A percentile compares a stretch with the other conserved stretches of the same genome.
Evolutionary conservation across 2,329 filamentous ascomycete genomes (phyloP).

Genomic region (Chrysoporthe puriensis): DNA sequence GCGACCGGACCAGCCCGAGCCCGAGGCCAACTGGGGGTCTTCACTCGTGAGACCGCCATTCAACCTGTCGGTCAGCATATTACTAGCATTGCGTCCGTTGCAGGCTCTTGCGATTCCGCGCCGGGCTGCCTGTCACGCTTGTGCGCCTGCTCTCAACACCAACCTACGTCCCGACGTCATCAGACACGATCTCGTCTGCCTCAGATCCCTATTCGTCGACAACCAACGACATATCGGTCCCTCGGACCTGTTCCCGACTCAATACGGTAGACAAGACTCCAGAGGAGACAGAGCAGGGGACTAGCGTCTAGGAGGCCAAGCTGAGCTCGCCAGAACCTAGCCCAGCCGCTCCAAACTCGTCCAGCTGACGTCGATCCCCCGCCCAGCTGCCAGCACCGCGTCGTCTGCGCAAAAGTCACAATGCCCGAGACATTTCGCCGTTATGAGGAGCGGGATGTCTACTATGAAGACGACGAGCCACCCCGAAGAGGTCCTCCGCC

Average conservation of each 20-base stretch:
- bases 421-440: slow-evolving; percentile 36
- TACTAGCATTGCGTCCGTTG: slow-evolving; percentile 8
- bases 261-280: not conserved
- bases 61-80: not conserved
- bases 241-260: not conserved
- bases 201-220: not conserved
- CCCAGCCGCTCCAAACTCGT: slow-evolving; percentile 4
- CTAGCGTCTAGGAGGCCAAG: slow-evolving; percentile 9
- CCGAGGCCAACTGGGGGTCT: slow-evolving; percentile 1
- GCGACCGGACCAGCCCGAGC: slow-evolving; percentile 8
- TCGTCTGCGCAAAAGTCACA: slow-evolving; percentile 24
- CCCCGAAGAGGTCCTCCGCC: slow-evolving; percentile 23
- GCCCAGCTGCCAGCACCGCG: not conserved
- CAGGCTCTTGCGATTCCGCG: not conserved
- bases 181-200: slow-evolving; percentile 4
- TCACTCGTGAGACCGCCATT: slow-evolving; percentile 1
- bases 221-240: not conserved
- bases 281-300: slow-evolving; percentile 13
- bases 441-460: slow-evolving; percentile 52
- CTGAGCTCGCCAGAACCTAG: slow-evolving; percentile 14
- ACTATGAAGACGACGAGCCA: slow-evolving; percentile 41
- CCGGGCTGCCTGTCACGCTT: not conserved
- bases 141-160: not conserved
- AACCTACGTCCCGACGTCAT: not conserved
- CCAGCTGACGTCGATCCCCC: slow-evolving; percentile 11